Conservation (phyloP, 352 stramenopile species). For the Phytophthora ramorum region DNA sequence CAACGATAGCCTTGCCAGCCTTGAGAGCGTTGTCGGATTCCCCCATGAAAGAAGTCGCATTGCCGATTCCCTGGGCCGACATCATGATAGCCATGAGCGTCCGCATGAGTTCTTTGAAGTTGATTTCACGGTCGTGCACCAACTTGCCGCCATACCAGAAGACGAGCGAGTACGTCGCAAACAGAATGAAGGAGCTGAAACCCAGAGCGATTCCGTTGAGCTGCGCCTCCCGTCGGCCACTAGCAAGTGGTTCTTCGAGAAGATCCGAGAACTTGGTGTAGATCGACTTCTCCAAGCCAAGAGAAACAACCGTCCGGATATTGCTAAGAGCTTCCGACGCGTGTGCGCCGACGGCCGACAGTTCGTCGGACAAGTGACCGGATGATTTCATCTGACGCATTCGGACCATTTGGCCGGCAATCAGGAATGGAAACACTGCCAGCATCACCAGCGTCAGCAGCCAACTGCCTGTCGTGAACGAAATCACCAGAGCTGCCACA, state of each 20-base stretch:
- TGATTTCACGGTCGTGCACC: slow-evolving; percentile 46
- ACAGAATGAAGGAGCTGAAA: slow-evolving; percentile 68
- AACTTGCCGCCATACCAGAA: slow-evolving; percentile 72
- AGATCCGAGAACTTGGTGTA: slow-evolving; percentile 26
- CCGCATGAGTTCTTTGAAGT: slow-evolving; percentile 31
- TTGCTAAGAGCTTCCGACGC: slow-evolving; percentile 53
- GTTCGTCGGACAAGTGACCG: slow-evolving; percentile 21
- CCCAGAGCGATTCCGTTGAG: slow-evolving; percentile 57
- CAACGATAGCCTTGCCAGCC: slow-evolving; percentile 40
- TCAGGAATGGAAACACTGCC: slow-evolving; percentile 65
- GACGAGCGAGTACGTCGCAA: slow-evolving; percentile 56
- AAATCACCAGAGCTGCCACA: slow-evolving; percentile 59
- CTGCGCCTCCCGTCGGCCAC: slow-evolving; percentile 37
- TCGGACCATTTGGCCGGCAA: slow-evolving; percentile 44
- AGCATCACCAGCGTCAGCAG: slow-evolving; percentile 74
- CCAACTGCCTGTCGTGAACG: slow-evolving; percentile 69
- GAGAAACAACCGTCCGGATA: slow-evolving; percentile 51
- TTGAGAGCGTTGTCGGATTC: slow-evolving; percentile 80
- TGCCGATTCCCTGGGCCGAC: slow-evolving; percentile 38
- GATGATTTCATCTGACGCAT: slow-evolving; percentile 44
- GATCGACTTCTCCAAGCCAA: slow-evolving; percentile 41
- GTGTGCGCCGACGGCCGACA: slow-evolving; percentile 41
- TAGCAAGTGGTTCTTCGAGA: slow-evolving; percentile 37
- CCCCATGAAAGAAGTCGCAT: slow-evolving; percentile 25
- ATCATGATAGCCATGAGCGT: slow-evolving; percentile 69